A percentile compares a stretch with the other conserved stretches of the same genome.
phyloP scores from a whole-genome alignment of 768 basidiomycete species.

The Porpolomopsis calyptriformis region DNA sequence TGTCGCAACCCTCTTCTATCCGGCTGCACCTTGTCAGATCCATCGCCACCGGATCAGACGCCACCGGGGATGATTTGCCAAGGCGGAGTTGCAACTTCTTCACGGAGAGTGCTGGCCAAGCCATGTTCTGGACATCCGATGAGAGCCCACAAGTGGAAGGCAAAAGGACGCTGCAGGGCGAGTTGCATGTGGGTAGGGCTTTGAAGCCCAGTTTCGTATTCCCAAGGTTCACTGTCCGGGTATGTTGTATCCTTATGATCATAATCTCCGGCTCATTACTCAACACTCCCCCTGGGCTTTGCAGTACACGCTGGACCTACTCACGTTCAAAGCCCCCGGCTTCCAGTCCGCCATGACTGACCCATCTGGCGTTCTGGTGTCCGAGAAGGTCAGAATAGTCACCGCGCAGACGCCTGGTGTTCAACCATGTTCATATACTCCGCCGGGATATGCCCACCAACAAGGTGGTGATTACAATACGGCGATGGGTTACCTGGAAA shows the following conservation, averaged over 20 bases:
- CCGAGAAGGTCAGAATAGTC: conserved; percentile 30
- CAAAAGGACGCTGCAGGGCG: conserved; percentile 35
- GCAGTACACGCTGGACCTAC: conserved; percentile 36
- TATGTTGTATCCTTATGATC: conserved; percentile 18
- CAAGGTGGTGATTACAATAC: conserved; percentile 39
- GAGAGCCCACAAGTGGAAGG: conserved; percentile 22
- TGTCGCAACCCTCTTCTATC: conserved; percentile 31
- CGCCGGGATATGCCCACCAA: conserved; percentile 39
- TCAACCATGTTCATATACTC: conserved; percentile 34
- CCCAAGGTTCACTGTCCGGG: conserved; percentile 36
- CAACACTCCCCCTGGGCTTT: conserved; percentile 2
- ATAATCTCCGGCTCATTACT: neutral
- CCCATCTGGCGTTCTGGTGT: conserved; percentile 23
- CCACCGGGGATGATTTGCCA: conserved; percentile 27
- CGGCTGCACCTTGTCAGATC: conserved; percentile 35
- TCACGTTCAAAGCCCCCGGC: conserved; percentile 33
- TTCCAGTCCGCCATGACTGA: conserved; percentile 24
- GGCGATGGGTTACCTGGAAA: conserved; percentile 41
- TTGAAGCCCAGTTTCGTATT: conserved; percentile 33
- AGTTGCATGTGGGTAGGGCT: conserved; percentile 36
- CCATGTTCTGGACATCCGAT: conserved; percentile 38
- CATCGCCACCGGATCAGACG: conserved; percentile 38
- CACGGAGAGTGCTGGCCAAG: conserved; percentile 29
- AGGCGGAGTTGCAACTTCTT: conserved; percentile 40
- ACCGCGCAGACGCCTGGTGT: conserved; percentile 31